Conservation (phyloP, 768 basidiomycete species). For the Paxillus ammoniavirescens region DNA sequence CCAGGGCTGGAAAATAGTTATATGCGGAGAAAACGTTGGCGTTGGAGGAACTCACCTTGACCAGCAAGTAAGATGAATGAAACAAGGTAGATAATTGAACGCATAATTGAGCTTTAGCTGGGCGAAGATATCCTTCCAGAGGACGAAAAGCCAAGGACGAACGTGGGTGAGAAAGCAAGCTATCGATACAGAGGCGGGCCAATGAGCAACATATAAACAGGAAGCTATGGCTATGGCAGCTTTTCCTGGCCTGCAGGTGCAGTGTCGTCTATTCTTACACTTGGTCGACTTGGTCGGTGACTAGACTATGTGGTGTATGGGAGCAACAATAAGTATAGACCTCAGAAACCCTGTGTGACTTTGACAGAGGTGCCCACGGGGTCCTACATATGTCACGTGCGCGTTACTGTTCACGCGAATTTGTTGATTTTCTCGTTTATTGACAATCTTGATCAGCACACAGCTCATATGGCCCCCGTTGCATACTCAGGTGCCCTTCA, state of each 20-base stretch:
- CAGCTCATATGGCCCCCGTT: constrained; percentile 39
- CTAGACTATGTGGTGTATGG: not conserved
- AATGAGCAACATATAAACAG: not conserved
- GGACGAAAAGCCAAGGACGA: constrained; percentile 16
- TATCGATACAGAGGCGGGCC: constrained; percentile 2
- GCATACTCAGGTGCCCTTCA: constrained; percentile 52
- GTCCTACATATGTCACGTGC: constrained; percentile 23
- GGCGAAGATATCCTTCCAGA: constrained; percentile 34
- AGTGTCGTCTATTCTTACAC: constrained; percentile 1
- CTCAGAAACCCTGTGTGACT: not conserved
- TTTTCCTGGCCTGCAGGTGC: not conserved
- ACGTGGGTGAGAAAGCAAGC: constrained; percentile 17
- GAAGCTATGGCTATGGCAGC: constrained; percentile 1
- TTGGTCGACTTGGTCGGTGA: not conserved
- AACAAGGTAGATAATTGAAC: constrained; percentile 23
- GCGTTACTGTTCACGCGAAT: constrained; percentile 20
- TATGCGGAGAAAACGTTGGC: not conserved
- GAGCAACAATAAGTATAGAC: not conserved
- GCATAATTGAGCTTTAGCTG: constrained; percentile 21
- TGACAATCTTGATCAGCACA: constrained; percentile 7
- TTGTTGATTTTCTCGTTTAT: constrained; percentile 23
- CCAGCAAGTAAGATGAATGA: constrained; percentile 47
- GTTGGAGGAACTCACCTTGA: constrained; percentile 46
- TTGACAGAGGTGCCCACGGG: not conserved
- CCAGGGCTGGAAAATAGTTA: constrained; percentile 30